phyloP scores from a whole-genome alignment of 148 eudicot species.

The Pharnaceum exiguum region DNA sequence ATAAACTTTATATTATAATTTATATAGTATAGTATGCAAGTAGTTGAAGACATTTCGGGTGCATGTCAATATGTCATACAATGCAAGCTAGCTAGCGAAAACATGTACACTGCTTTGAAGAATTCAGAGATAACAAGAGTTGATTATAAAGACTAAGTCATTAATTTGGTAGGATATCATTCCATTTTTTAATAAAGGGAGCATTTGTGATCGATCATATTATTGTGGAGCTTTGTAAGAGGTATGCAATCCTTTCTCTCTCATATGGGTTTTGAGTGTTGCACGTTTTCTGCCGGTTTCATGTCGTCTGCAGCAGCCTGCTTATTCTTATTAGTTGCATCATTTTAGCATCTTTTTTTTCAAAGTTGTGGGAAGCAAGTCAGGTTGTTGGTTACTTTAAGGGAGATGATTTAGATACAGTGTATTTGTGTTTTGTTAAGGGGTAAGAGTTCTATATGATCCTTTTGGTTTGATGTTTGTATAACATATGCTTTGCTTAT shows the following conservation, averaged over 20 bases:
- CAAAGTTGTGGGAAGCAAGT: constrained; percentile 34
- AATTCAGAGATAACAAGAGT: constrained; percentile 7
- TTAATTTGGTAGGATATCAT: neutral
- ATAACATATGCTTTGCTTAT: constrained; percentile 6
- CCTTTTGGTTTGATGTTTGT: constrained; percentile 2
- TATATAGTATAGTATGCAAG: constrained; percentile 5
- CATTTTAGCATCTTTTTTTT: constrained; percentile 13
- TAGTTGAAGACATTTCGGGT: constrained; percentile 21
- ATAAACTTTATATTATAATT: no score
- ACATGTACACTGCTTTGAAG: constrained; percentile 1
- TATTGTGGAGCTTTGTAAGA: constrained; percentile 33
- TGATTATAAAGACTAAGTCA: neutral
- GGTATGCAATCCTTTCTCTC: constrained; percentile 20
- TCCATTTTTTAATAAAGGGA: constrained; percentile 1
- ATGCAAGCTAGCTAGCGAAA: constrained; percentile 4
- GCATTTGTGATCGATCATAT: neutral
- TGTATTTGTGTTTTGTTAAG: neutral
- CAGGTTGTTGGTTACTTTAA: constrained; percentile 2
- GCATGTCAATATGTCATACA: constrained; percentile 33
- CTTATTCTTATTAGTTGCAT: constrained; percentile 24
- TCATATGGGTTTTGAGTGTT: constrained; percentile 21
- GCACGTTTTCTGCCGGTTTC: constrained; percentile 29
- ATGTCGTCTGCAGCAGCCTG: constrained; percentile 22
- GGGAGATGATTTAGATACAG: constrained; percentile 4
- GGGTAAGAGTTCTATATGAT: neutral